Evolutionary conservation across 1,284 basidiomycete genomes (phyloP), one percentile per base, ranked within the genome.

Genomic region (Pholiota adiposa): DNA sequence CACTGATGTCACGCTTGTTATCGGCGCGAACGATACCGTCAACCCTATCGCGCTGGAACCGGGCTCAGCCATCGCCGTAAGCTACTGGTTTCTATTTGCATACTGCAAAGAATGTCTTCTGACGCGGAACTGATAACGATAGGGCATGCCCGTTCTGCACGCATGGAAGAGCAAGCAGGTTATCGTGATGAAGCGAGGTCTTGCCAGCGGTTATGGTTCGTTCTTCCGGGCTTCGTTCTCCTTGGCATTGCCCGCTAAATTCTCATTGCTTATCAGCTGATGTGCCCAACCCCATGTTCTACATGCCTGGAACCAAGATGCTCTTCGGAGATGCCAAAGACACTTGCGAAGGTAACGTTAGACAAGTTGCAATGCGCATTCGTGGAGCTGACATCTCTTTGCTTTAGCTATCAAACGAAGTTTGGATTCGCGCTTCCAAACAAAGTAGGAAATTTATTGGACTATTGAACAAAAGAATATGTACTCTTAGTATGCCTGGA

Each of bases 91-190:
- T 8, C 33, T 46, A 43, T 51, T 27, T 44, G 38, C 11, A 19
- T 4, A 6, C 52, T 16, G 6, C 44, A 40, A 11, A 18, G 23
- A 16, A 9, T 8, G 52, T 33, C 19, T 29, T 43, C 38, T 58
- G 23, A 34, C 23, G 12, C 12, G 3, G 4, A 14, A 5, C 25
- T 41, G 44, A 38, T 34, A 18, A 31, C 48, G 29, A 4, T 31
- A 82, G 80, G 92, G 93, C 41, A 94, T 94, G 92, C 92, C 92
- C 9, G 92, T 94, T 21, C 79, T 94, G 60, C 89, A 93, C 65
- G 92, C 89, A 6, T 94, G 92, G 93, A 93, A 94, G 84, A 90
- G 89, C 72, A 94, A 94, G 73, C 89, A 93, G 69, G 92, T 93
- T 40, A 82, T 94, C 54, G 92, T 94, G 33, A 94, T 94, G 92